These are phyloP conservation scores for Phytopythium kandeliae DNA, from an alignment of 352 stramenopile species.

Conservation along the genomic window DNA sequence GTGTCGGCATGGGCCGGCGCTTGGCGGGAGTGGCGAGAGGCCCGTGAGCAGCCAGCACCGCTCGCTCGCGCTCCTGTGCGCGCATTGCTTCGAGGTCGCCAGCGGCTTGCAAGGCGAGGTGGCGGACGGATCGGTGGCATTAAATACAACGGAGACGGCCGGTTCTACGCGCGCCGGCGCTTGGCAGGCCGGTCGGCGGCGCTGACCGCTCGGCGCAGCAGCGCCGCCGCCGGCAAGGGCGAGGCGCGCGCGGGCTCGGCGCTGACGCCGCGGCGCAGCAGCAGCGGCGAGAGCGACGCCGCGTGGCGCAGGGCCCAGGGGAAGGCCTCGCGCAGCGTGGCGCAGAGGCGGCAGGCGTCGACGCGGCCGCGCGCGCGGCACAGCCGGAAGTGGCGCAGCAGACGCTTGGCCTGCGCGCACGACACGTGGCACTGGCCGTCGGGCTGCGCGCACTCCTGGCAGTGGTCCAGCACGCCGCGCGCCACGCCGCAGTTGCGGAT, in stretches of 20 bases:
- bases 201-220: slow-evolving; percentile 15
- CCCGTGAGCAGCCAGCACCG: too few relatives aligned
- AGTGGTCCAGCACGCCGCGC: slow-evolving; percentile 47
- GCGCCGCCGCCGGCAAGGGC: too few relatives aligned
- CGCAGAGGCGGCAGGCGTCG: slow-evolving; percentile 22
- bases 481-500: slow-evolving; percentile 36
- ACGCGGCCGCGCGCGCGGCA: slow-evolving; percentile 23
- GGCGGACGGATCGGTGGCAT: neutral
- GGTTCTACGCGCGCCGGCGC: neutral
- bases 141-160: slow-evolving; percentile 1
- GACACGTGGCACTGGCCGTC: slow-evolving; percentile 36
- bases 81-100: too few relatives aligned
- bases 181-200: slow-evolving; percentile 4
- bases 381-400: slow-evolving; percentile 43
- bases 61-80: too few relatives aligned
- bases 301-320: slow-evolving; percentile 29
- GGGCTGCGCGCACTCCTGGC: slow-evolving; percentile 38
- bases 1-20: slow-evolving; percentile 74
- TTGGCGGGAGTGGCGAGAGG: too few relatives aligned
- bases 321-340: slow-evolving; percentile 20
- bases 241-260: neutral
- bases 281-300: slow-evolving; percentile 31
- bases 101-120: too few relatives aligned
- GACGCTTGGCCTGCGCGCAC: slow-evolving; percentile 36
- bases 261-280: slow-evolving; percentile 2